Evolutionary conservation across 129 eudicot species (phyloP).

Genomic region (Helianthus tuberosus): DNA sequence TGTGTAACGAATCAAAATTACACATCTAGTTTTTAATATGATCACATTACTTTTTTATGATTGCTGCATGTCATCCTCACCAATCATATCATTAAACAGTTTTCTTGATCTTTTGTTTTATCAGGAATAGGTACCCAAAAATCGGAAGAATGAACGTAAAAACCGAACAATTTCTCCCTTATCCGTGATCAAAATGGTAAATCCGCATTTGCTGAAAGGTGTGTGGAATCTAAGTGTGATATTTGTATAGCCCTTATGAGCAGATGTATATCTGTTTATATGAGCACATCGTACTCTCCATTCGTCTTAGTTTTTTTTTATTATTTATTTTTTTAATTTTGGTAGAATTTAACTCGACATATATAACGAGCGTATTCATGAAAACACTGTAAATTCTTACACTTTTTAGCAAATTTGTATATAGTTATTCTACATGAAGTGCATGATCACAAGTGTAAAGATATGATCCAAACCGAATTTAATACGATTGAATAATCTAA

Average conservation of each 20-base stretch:
- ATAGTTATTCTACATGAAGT: slow-evolving; percentile 18
- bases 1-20: neutral
- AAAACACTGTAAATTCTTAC: slow-evolving; percentile 14
- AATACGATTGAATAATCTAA: slow-evolving; percentile 12
- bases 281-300: slow-evolving; percentile 27
- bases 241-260: slow-evolving; percentile 20
- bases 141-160: neutral
- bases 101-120: slow-evolving; percentile 18
- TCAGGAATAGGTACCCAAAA: slow-evolving; percentile 31
- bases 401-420: slow-evolving; percentile 18
- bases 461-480: neutral
- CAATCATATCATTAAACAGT: slow-evolving; percentile 1
- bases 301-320: neutral
- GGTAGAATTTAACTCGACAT: slow-evolving; percentile 22
- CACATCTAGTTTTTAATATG: slow-evolving; percentile 3
- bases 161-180: slow-evolving; percentile 18
- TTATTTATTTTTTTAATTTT: slow-evolving; percentile 4
- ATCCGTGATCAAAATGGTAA: neutral
- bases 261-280: slow-evolving; percentile 29
- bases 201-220: slow-evolving; percentile 15
- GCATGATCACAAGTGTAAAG: slow-evolving; percentile 10
- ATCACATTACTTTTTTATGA: neutral
- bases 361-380: slow-evolving; percentile 13
- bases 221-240: slow-evolving; percentile 26
- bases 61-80: slow-evolving; percentile 14